phyloP scores from a whole-genome alignment of 2,329 filamentous ascomycete genomes.

The Penicillium psychrosexuale region DNA sequence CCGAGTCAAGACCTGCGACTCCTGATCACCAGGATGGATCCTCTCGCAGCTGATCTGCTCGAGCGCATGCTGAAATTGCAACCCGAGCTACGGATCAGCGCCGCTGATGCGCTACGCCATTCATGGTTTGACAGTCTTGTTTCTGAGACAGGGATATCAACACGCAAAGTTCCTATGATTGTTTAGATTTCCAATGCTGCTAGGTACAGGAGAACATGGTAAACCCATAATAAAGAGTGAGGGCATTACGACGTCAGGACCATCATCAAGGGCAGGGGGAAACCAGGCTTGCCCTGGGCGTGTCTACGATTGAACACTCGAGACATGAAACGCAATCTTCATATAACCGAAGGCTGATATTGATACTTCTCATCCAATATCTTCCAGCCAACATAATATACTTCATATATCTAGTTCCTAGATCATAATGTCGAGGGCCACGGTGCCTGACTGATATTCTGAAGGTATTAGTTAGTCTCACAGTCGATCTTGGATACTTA shows the following conservation, averaged over 20 bases:
- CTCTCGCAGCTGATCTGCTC: not conserved
- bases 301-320: not conserved
- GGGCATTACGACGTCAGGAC: not conserved
- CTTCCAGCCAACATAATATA: not conserved
- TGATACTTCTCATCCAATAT: not conserved
- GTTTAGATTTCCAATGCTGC: not conserved
- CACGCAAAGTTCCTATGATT: not conserved
- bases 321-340: not conserved
- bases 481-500: not conserved
- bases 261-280: not conserved
- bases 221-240: not conserved
- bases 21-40: not conserved
- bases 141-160: not conserved
- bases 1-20: not conserved
- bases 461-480: not conserved
- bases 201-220: not conserved
- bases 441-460: not conserved
- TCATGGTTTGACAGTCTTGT: not conserved
- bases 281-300: not conserved
- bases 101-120: not conserved
- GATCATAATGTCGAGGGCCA: not conserved
- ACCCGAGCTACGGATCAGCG: not conserved
- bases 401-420: not conserved
- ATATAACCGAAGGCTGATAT: not conserved
- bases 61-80: not conserved